Evolutionary conservation across 306 rosid genomes (phyloP).

Genomic region (Vicia faba): DNA sequence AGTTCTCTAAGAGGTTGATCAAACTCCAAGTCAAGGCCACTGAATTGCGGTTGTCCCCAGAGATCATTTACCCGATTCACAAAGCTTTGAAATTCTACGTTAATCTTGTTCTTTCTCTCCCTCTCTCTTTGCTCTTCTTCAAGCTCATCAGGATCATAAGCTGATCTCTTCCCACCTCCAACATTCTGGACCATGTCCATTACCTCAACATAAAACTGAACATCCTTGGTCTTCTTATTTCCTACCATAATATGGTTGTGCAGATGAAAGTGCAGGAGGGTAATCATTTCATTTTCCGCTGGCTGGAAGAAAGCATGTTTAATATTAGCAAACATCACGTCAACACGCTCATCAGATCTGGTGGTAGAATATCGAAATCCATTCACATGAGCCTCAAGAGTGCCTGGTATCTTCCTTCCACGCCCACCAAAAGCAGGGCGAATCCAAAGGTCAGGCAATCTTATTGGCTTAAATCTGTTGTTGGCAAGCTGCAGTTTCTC

Average conservation of each 20-base stretch:
- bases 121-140: slow-evolving; percentile 99
- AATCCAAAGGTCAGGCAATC: slow-evolving; percentile 86
- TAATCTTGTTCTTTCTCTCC: slow-evolving; percentile 86
- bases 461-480: slow-evolving; percentile 82
- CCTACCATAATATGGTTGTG: slow-evolving; percentile 97
- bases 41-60: slow-evolving; percentile 91
- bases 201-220: slow-evolving; percentile 88
- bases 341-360: slow-evolving; percentile 85
- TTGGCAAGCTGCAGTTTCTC: slow-evolving; percentile 91
- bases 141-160: slow-evolving; percentile 95
- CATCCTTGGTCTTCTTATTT: slow-evolving; percentile 93
- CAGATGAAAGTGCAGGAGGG: slow-evolving; percentile 88
- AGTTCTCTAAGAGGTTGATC: slow-evolving; percentile 98
- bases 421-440: slow-evolving; percentile 95
- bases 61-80: slow-evolving; percentile 89
- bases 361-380: slow-evolving; percentile 92
- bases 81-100: slow-evolving; percentile 80
- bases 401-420: slow-evolving; percentile 87
- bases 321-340: slow-evolving; percentile 75
- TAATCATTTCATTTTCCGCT: slow-evolving; percentile 98
- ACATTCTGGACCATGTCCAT: slow-evolving; percentile 91
- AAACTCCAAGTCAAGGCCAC: slow-evolving; percentile 81
- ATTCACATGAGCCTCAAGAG: slow-evolving; percentile 85
- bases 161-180: slow-evolving; percentile 88
- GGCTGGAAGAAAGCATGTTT: slow-evolving; percentile 97